Conservation (phyloP, 2,329 filamentous ascomycete species). For the Fusarium sp. region DNA sequence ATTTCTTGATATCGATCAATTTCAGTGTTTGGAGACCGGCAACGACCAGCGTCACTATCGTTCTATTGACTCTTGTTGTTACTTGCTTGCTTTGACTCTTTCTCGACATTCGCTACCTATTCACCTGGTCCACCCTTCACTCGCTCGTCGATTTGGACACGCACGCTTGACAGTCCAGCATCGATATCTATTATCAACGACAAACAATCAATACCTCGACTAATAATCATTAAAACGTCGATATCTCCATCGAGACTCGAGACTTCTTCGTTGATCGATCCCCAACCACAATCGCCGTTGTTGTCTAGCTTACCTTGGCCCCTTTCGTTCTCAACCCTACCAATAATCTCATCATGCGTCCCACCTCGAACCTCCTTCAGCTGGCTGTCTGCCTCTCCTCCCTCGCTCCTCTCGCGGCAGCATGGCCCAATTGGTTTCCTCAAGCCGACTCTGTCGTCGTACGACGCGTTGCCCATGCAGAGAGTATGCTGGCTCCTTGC, state of each 20-base stretch:
- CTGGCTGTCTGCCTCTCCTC: constrained; percentile 65
- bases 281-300: not conserved
- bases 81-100: constrained; percentile 30
- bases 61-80: constrained; percentile 30
- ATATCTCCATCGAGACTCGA: constrained; percentile 2
- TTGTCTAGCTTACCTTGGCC: constrained; percentile 3
- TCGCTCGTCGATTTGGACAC: constrained; percentile 21
- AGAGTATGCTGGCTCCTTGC: constrained; percentile 18
- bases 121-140: constrained; percentile 17
- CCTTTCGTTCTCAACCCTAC: constrained; percentile 4
- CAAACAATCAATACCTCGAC: constrained; percentile 6
- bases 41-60: constrained; percentile 14
- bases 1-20: constrained; percentile 22
- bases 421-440: constrained; percentile 70
- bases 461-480: constrained; percentile 19
- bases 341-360: constrained; percentile 61
- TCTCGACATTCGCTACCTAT: constrained; percentile 38
- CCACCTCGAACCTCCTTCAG: constrained; percentile 60
- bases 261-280: not conserved
- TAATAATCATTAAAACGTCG: constrained; percentile 5
- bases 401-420: constrained; percentile 64
- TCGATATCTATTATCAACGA: constrained; percentile 1
- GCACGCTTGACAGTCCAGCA: constrained; percentile 19
- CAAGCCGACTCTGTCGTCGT: constrained; percentile 65
- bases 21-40: constrained; percentile 20